Evolutionary conservation across 768 basidiomycete species (phyloP), one percentile per base, ranked within the genome.

Genomic region (Coprinellus micaceus): DNA sequence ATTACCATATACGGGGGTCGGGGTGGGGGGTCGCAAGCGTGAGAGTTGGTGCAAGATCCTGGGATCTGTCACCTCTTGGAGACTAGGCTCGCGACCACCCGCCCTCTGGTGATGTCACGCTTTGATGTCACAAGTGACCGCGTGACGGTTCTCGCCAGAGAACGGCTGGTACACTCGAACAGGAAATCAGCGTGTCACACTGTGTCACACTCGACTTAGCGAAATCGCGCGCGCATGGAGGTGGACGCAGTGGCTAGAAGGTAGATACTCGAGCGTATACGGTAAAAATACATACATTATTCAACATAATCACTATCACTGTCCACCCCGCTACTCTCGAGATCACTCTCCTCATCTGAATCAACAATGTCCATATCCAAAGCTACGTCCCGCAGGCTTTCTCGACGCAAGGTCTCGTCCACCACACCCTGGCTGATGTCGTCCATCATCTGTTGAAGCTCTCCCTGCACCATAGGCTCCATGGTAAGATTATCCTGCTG

Each of bases 201-300:
- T 36, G 43, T 63, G 62, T 63, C 54, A 63, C 58, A 50, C 30
- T 44, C 33, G 57, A 64, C 63, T 64, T 62, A 59, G 61, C 43
- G 2, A 48, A 59, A 61, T 62, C 47, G 28, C 40, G 28, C 47
- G 47, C 28, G 15, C 3, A 15, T n/a, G 10, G 25, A 15, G 25
- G 25, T 10, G 17, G 25, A n/a, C n/a, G 9, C 5, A 29, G 15
- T n/a, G 11, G 25, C 5, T 30, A 7, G 10, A 29, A 26, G 6
- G 28, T 30, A 28, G 28, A n/a, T 29, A 26, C 9, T 15, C 4
- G n/a, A 26, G 29, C 13, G 6, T 9, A 30, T 24, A 29, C 25
- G 17, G 2, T 5, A 28, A 15, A 10, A 4, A 26, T 30, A 28
- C 15, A 15, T 30, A 48, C 2, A 2, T 13, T 45, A 45, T 21